Evolutionary conservation across 1,284 basidiomycete genomes (phyloP).

Genomic region (Tilletia caries): DNA sequence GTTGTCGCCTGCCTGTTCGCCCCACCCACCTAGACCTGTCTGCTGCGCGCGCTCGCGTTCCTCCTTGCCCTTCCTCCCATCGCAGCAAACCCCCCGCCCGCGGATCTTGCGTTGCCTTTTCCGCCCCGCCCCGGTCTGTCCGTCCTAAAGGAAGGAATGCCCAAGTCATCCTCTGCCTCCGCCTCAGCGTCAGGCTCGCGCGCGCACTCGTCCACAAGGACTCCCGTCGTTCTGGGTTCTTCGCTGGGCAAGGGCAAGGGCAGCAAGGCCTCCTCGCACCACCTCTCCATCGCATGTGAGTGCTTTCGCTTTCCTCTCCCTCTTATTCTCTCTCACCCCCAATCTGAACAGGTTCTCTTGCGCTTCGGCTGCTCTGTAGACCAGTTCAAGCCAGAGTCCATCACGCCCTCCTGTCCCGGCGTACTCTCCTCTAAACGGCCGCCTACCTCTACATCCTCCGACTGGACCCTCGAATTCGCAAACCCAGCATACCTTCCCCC

Average conservation of each 20-base stretch:
- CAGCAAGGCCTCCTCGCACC: too few relatives aligned
- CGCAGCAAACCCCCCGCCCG: too few relatives aligned
- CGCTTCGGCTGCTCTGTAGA: background rate
- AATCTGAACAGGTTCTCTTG: background rate
- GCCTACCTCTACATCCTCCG: background rate
- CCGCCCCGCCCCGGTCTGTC: too few relatives aligned
- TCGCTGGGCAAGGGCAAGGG: background rate
- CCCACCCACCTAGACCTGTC: too few relatives aligned
- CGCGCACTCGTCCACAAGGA: background rate
- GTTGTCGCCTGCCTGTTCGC: too few relatives aligned
- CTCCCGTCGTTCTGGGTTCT: background rate
- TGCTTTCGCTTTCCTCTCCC: background rate
- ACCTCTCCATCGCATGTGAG: slow-evolving; percentile 9
- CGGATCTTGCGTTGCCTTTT: too few relatives aligned
- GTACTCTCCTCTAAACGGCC: background rate
- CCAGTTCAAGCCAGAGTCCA: slow-evolving; percentile 9
- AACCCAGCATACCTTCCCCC: background rate
- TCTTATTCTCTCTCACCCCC: background rate
- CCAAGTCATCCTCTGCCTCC: too few relatives aligned
- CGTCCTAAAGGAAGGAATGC: too few relatives aligned
- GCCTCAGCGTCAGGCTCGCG: too few relatives aligned
- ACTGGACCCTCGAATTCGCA: slow-evolving; percentile 7
- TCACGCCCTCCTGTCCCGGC: background rate
- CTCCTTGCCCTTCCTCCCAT: too few relatives aligned
- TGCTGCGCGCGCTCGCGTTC: too few relatives aligned